Evolutionary conservation across 2,329 filamentous ascomycete genomes (phyloP), one percentile per base, ranked within the genome.

Genomic region (Dothiorella sarmentorum): DNA sequence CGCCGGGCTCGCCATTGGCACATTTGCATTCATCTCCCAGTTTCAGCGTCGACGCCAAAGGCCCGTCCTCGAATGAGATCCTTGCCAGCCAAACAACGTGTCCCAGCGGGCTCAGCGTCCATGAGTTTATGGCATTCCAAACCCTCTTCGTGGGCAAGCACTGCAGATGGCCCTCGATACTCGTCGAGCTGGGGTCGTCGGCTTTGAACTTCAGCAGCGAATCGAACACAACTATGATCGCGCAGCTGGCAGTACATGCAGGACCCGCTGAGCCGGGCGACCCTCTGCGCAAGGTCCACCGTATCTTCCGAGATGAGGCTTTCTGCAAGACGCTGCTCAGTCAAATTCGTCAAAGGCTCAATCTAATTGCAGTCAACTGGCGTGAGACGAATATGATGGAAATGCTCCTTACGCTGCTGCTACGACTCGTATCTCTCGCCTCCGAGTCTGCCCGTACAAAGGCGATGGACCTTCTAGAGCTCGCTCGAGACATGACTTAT

Each of bases 151-250:
- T 76, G 0, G 82, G 81, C 0, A 73, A 71, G 3, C 63, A 71
- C 10, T 70, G 77, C 2, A 73, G 81, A 4, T 83, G 81, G 80
- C 66, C 72, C 1, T 72, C 75, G 2, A 71, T 85, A 0, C 63
- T 83, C 0, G 61, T 75, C 0, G 81, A 85, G 61, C 65, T 85
- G 3, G 81, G 75, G 0, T 77, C 79, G 0, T 76, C 80, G 69
- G 82, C 45, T 60, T 52, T 90, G 3, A 87, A 88, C 61, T 83
- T 89, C 61, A 83, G 81, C 31, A 78, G 76, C 0, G 76, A 82
- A 27, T 74, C 78, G 0, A 81, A 81, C 0, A 74, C 75, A 26
- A 60, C 71, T 0, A 63, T 87, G 0, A 65, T 89, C 1, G 70
- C 72, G 1, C 79, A 82, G 7, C 69, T 89, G 1, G 73, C 78